A percentile compares a stretch with the other conserved stretches of the same genome.
These are phyloP conservation scores for Entomortierella beljakovae DNA, from an alignment of 192 early-diverging fungal genomes.

Conservation along the genomic window DNA sequence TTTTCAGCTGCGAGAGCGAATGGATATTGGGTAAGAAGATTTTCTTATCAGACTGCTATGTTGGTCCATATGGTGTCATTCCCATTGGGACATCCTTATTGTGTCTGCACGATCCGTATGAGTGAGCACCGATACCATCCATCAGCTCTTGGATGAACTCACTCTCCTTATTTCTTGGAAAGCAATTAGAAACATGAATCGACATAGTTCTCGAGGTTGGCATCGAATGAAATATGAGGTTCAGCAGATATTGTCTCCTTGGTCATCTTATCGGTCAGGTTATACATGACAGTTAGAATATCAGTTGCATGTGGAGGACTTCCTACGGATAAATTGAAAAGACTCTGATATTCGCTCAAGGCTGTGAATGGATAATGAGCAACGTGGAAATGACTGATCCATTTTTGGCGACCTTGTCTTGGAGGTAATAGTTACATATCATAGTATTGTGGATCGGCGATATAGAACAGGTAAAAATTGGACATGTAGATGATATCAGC, in stretches of 20 bases:
- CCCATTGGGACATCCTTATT: constrained; percentile 21
- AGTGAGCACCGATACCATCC: constrained; percentile 26
- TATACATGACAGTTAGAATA: constrained; percentile 1
- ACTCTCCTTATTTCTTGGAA: constrained; percentile 17
- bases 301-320: constrained; percentile 16
- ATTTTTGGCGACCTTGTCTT: constrained; percentile 20
- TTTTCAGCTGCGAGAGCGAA: constrained; percentile 41
- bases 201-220: constrained; percentile 15
- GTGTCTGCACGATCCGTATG: constrained; percentile 25
- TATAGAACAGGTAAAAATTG: constrained; percentile 2
- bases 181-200: constrained; percentile 27
- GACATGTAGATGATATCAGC: constrained; percentile 25
- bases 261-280: background rate
- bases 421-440: constrained; percentile 18
- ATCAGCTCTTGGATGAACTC: constrained; percentile 20
- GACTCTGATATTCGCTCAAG: background rate
- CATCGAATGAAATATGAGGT: constrained; percentile 3
- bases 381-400: constrained; percentile 15
- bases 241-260: background rate
- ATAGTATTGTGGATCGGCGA: constrained; percentile 15
- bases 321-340: constrained; percentile 28
- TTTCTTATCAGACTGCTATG: background rate
- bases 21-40: constrained; percentile 10
- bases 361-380: constrained; percentile 17
- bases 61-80: background rate